Conservation (phyloP, 495 filamentous ascomycete genomes). For the Pseudoneurospora amorphoporcata region DNA sequence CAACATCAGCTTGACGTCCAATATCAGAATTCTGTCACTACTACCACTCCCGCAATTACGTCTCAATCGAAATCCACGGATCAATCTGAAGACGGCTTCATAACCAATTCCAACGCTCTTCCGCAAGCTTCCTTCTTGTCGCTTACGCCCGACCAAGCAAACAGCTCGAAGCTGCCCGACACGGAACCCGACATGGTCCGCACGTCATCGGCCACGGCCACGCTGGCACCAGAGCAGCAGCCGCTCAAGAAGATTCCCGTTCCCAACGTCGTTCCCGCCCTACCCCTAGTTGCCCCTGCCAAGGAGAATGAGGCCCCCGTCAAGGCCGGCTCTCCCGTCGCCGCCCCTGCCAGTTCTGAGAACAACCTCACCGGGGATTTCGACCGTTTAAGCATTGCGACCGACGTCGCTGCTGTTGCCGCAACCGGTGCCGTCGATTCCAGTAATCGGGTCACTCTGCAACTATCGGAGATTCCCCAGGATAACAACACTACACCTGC, state of each 20-base stretch:
- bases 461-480: background rate
- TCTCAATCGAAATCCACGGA: background rate
- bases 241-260: background rate
- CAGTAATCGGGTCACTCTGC: background rate
- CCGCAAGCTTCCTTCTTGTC: background rate
- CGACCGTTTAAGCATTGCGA: background rate
- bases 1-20: background rate
- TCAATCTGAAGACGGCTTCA: background rate
- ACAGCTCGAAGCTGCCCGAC: background rate
- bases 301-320: slow-evolving; percentile 5
- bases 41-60: background rate
- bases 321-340: background rate
- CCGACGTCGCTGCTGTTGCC: background rate
- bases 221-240: background rate
- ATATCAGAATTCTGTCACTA: background rate
- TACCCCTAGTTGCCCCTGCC: slow-evolving; percentile 6
- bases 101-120: background rate
- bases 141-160: background rate
- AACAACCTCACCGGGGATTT: slow-evolving; percentile 1
- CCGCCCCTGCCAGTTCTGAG: background rate
- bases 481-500: background rate
- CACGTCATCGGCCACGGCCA: slow-evolving; percentile 7
- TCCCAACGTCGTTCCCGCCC: slow-evolving; percentile 12
- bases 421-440: background rate
- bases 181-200: background rate